Conservation (phyloP, 176 grass and related monocot species). For the Aegilops speltoides region DNA sequence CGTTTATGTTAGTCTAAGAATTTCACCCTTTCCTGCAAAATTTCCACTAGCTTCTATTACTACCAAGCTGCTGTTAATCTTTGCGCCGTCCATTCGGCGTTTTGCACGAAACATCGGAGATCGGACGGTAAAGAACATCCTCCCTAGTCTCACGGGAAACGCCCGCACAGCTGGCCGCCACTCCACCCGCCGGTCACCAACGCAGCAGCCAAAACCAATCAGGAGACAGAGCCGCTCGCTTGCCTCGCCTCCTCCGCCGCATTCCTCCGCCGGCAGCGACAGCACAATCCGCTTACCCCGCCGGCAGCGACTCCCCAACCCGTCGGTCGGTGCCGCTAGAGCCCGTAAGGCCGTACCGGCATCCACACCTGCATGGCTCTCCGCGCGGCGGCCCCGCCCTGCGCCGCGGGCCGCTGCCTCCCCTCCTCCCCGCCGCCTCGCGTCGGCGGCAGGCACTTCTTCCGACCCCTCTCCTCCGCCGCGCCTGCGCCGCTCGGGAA, state of each 20-base stretch:
- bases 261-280: neutral
- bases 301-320: neutral
- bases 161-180: neutral
- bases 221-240: neutral
- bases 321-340: neutral
- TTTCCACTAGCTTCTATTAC: neutral
- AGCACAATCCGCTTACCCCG: neutral
- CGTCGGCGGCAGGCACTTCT: neutral
- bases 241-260: conserved; percentile 3
- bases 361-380: conserved; percentile 36
- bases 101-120: neutral
- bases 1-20: no score
- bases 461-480: neutral
- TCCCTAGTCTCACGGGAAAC: neutral
- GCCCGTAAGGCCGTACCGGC: neutral
- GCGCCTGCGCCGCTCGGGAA: conserved; percentile 5
- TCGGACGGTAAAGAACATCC: no score
- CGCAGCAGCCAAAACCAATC: neutral
- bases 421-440: conserved; percentile 1
- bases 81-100: neutral
- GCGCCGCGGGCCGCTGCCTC: conserved; percentile 1
- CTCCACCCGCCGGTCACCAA: neutral
- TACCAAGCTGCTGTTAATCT: neutral
- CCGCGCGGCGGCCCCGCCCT: conserved; percentile 16
- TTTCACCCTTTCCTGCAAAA: neutral